Conservation (phyloP, 2,329 filamentous ascomycete genomes). For the Colletotrichum spinosum region DNA sequence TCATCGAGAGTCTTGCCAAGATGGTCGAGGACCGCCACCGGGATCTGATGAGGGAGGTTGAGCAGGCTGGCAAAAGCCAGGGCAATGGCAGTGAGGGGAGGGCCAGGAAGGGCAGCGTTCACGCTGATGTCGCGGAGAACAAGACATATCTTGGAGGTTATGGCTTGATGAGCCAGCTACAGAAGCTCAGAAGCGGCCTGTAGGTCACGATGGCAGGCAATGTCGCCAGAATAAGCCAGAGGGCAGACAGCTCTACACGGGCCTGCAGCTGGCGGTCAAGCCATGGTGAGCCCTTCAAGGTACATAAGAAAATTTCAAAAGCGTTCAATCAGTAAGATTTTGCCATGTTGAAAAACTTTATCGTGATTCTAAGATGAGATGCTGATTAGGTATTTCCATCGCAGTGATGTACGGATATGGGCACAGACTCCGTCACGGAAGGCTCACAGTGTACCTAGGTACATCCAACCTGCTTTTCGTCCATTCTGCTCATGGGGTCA, state of each 20-base stretch:
- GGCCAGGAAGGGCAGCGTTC: conserved; percentile 50
- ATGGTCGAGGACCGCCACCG: conserved; percentile 81
- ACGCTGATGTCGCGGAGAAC: conserved; percentile 49
- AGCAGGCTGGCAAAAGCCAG: conserved; percentile 54
- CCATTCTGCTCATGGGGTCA: conserved; percentile 17
- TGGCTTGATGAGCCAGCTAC: conserved; percentile 71
- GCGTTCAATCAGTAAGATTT: no score
- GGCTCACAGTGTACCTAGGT: conserved; percentile 17
- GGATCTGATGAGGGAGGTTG: conserved; percentile 64
- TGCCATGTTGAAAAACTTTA: no score
- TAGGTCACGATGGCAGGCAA: conserved; percentile 38
- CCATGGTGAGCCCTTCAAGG: no score
- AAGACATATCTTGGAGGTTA: conserved; percentile 63
- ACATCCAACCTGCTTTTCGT: conserved; percentile 18
- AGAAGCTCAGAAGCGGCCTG: conserved; percentile 68
- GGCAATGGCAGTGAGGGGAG: conserved; percentile 46
- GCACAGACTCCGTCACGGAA: background rate
- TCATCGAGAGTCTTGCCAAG: conserved; percentile 84
- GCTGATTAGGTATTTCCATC: no score
- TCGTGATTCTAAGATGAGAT: no score
- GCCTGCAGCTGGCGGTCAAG: no score
- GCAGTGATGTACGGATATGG: no score
- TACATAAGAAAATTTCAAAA: no score
- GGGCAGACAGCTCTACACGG: no score
- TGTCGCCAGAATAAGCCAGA: background rate